Base-by-base conservation (phyloP, 2,329 filamentous ascomycete genomes). In the Ampelomyces quisqualis region DNA sequence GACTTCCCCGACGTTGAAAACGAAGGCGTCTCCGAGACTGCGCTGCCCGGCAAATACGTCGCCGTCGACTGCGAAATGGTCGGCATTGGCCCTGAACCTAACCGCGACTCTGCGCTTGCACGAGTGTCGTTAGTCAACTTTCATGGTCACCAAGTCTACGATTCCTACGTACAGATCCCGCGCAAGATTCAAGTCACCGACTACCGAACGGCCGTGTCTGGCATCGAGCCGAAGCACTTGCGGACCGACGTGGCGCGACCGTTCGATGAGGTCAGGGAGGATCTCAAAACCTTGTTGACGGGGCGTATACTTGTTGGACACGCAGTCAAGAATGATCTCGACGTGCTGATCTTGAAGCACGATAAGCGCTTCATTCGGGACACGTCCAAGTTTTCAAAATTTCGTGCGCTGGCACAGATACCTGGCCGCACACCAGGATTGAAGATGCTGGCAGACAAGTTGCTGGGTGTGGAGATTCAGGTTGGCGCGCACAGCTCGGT, bases 21-120 rank as follows among this genome's bases (percentile, higher is more conserved):
- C 48, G 65, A 67, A 48, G 72, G 73, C 39, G 58, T 72, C 2
- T 67, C 63, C 49, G 67, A 73, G 17, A 80, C 77, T 5, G 71
- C 85, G 23, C 80, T 89, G 38, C 73, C 90, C 14, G 93, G 91
- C 36, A 95, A 93, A 76, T 98, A 95, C 66, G 73, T 98, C 28
- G 86, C 88, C 14, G 81, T 98, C 32, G 93, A 98, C 73, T 98
- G 93, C 69, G 93, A 98, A 72, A 98, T 98, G 93, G 93, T 98
- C 18, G 93, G 91, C 33, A 81, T 94, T 9, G 87, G 86, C 0
- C 69, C 80, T 5, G 66, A 71, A 26, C 73, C 80, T 3, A 81
- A 81, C 35, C 76, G 84, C 50, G 79, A 83, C 61, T 90, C 88
- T 23, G 83, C 82, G 0, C 79, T 98, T 30, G 93, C 93, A 1